Conservation (phyloP, 2,329 filamentous ascomycete species). For the Alternaria sp. region DNA sequence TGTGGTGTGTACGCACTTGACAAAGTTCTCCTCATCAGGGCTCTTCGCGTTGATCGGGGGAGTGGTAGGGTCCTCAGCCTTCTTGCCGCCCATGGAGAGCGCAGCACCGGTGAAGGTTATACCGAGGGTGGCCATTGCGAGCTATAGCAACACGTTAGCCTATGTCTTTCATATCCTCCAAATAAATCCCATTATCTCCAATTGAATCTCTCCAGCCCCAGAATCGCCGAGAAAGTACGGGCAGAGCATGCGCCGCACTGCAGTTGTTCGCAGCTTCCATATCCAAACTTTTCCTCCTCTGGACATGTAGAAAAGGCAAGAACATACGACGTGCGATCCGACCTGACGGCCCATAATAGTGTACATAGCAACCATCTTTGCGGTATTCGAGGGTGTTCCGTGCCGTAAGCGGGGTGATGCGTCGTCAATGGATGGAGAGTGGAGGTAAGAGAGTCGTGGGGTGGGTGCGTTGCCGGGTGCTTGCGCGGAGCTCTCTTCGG, state of each 20-base stretch:
- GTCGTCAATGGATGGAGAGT: slow-evolving; percentile 41
- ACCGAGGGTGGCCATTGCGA: slow-evolving; percentile 63
- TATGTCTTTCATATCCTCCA: not conserved
- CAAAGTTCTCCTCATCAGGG: slow-evolving; percentile 72
- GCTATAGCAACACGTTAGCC: slow-evolving; percentile 48
- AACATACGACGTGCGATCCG: slow-evolving; percentile 61
- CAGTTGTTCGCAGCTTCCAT: not conserved
- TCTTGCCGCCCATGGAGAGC: slow-evolving; percentile 48
- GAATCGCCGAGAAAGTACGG: not conserved
- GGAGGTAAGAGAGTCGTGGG: slow-evolving; percentile 5
- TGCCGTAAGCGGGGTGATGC: slow-evolving; percentile 24
- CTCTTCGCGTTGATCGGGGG: slow-evolving; percentile 69
- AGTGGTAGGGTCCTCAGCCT: slow-evolving; percentile 47
- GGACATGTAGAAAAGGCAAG: not conserved
- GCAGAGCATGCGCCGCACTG: not conserved
- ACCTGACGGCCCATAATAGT: slow-evolving; percentile 59
- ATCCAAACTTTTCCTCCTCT: slow-evolving; percentile 23
- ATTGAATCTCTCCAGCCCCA: not conserved
- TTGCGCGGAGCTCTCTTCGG: slow-evolving; percentile 31
- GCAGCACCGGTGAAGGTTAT: slow-evolving; percentile 44
- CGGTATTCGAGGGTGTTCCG: slow-evolving; percentile 26
- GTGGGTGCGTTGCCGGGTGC: slow-evolving; percentile 10
- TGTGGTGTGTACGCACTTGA: slow-evolving; percentile 63
- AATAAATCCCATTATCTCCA: not conserved
- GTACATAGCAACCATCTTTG: slow-evolving; percentile 60